A percentile compares a stretch with the other conserved stretches of the same genome.
Conservation (phyloP, 768 basidiomycete genomes). For the Clitopilus hobsonii region DNA sequence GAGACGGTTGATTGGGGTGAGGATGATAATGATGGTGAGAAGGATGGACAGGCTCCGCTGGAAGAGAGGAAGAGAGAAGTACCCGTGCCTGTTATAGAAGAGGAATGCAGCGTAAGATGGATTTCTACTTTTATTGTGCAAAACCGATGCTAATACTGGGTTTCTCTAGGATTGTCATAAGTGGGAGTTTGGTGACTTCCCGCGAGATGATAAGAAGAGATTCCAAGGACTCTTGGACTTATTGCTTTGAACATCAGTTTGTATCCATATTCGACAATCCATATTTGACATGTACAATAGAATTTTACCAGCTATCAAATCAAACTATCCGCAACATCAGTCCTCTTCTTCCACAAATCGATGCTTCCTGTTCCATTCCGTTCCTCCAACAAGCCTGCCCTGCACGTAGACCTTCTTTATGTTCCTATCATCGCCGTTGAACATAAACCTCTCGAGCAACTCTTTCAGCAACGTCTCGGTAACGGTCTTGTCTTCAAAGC, state of each 20-base stretch:
- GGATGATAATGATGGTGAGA: neutral
- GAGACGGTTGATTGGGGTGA: slow-evolving; percentile 47
- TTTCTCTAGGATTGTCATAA: slow-evolving; percentile 66
- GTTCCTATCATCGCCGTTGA: slow-evolving; percentile 84
- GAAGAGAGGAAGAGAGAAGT: slow-evolving; percentile 41
- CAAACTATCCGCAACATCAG: neutral
- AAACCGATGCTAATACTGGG: neutral
- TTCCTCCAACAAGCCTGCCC: slow-evolving; percentile 74
- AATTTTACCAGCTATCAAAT: neutral
- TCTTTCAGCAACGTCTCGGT: slow-evolving; percentile 19
- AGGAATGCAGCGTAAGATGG: slow-evolving; percentile 54
- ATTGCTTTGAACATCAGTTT: neutral
- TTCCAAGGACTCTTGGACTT: neutral
- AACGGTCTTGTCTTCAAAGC: slow-evolving; percentile 18
- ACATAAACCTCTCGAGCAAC: slow-evolving; percentile 80
- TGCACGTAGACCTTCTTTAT: slow-evolving; percentile 80
- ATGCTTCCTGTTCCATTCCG: neutral
- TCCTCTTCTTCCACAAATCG: neutral
- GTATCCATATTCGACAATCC: no score
- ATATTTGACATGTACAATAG: neutral
- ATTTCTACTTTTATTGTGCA: neutral
- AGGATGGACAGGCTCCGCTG: neutral
- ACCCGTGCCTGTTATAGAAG: slow-evolving; percentile 55
- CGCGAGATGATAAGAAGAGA: slow-evolving; percentile 12
- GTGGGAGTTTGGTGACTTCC: slow-evolving; percentile 63